These are phyloP conservation scores for Vitis hybrid DNA, from an alignment of 177 flowering plant genomes.

Conservation along the genomic window DNA sequence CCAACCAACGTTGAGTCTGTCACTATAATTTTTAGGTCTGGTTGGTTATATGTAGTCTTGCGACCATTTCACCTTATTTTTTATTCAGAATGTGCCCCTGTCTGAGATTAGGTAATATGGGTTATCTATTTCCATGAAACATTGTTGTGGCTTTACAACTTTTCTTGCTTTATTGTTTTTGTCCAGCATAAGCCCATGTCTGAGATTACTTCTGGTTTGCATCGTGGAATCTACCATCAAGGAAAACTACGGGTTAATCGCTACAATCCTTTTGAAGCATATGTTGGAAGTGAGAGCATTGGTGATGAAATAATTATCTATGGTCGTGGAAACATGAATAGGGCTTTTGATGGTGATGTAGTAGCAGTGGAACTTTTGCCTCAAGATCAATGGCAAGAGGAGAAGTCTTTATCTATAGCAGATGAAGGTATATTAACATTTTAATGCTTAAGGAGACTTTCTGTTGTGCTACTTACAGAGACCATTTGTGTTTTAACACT, in stretches of 20 bases:
- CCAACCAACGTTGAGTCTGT: neutral
- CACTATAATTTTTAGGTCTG: neutral
- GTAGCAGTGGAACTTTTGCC: slow-evolving; percentile 96
- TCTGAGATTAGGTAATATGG: neutral
- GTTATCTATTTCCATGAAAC: neutral
- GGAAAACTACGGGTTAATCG: slow-evolving; percentile 98
- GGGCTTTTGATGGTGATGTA: slow-evolving; percentile 95
- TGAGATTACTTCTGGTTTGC: slow-evolving; percentile 89
- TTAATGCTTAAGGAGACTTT: neutral
- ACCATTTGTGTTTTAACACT: neutral
- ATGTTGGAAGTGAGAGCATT: slow-evolving; percentile 99
- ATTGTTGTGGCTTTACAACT: neutral
- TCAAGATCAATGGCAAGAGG: slow-evolving; percentile 91
- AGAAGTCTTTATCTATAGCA: slow-evolving; percentile 56
- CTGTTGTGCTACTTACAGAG: neutral
- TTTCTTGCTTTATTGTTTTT: slow-evolving; percentile 10
- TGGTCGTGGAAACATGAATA: slow-evolving; percentile 91
- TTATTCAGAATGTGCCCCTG: too few species aligned
- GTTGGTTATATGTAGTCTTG: neutral
- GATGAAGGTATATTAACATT: slow-evolving; percentile 68
- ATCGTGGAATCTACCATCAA: slow-evolving; percentile 90
- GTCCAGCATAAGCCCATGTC: slow-evolving; percentile 98
- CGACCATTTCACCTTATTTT: too few species aligned
- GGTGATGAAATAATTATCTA: slow-evolving; percentile 92
- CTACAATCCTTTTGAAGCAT: slow-evolving; percentile 98